Evolutionary conservation across 2,329 filamentous ascomycete species (phyloP), one percentile per base, ranked within the genome.

Genomic region (Calonectria pseudoturangicola): DNA sequence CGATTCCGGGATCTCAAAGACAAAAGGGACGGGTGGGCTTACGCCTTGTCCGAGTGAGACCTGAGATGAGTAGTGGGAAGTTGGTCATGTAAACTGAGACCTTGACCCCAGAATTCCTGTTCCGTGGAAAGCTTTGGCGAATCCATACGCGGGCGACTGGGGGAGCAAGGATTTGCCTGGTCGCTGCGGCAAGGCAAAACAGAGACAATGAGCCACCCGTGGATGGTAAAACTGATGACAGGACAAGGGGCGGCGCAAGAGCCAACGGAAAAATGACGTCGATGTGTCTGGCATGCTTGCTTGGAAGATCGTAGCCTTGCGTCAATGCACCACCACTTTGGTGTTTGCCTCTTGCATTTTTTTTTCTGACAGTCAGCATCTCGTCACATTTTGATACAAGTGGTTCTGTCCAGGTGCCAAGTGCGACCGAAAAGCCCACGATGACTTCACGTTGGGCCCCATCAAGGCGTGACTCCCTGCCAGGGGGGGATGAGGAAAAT

Each of bases 361-460:
- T 58, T 18, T 60, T 50, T 68, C 56, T 58, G 56, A 43, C 28
- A 71, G 66, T 71, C 67, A 70, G 72, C 68, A 70, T 77, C 67
- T 78, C 68, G 71, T 67, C 39, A 58, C 51, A 47, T 58, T 66
- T 25, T 65, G 21, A 50, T 67, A 48, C 60, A 54, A 4, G 63
- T 68, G 45, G 69, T 39, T 64, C 69, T 54, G 36, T 64, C 68
- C 54, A 50, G 27, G 66, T 45, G 51, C 28, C 39, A 70, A 45
- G 18, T 39, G 54, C 36, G 39, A 41, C 30, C 15, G 62, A 68
- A 50, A 47, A 66, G 62, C 69, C 72, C 74, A 77, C 75, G 76
- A 79, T 78, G 75, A 78, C 77, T 79, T 79, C 77, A 78, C 70
- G 67, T 41, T 21, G 39, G 39, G 47, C 25, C 12, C 16, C 39